Evolutionary conservation across 805 yeast species (phyloP).

Genomic region (Saccharomycopsis fodiens): DNA sequence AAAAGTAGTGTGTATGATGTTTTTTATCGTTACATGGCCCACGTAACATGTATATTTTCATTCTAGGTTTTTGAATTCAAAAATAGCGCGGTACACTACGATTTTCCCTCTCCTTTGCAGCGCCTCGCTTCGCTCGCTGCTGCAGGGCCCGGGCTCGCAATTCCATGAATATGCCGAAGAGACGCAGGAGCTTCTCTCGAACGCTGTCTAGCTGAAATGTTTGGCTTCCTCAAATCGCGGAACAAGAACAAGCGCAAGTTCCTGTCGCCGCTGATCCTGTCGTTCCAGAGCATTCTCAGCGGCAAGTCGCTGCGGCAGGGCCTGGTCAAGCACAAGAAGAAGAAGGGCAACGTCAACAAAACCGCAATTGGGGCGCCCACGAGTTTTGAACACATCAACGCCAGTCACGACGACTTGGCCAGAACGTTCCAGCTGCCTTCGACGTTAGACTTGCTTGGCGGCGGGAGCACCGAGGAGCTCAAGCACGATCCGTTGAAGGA

Average conservation of each 20-base stretch:
- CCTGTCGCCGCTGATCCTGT: neutral
- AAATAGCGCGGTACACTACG: too few species aligned
- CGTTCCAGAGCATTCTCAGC: neutral
- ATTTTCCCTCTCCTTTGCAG: too few species aligned
- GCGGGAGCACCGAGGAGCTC: slow-evolving; percentile 1
- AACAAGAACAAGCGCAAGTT: neutral
- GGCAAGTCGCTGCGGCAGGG: neutral
- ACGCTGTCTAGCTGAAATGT: too few species aligned
- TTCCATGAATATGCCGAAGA: too few species aligned
- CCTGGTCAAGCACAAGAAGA: neutral
- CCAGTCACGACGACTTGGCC: slow-evolving; percentile 5
- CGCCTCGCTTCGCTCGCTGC: too few species aligned
- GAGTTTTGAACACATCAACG: slow-evolving; percentile 2
- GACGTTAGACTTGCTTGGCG: neutral
- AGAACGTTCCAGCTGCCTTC: slow-evolving; percentile 10
- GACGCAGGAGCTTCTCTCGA: too few species aligned
- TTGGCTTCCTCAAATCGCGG: neutral
- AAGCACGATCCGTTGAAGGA: slow-evolving; percentile 16
- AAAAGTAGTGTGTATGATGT: too few species aligned
- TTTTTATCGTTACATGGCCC: too few species aligned
- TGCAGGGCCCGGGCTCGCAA: too few species aligned
- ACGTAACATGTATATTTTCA: too few species aligned
- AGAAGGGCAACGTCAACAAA: slow-evolving; percentile 1
- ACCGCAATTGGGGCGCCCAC: slow-evolving; percentile 11
- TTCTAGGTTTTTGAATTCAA: too few species aligned